These are phyloP conservation scores for Penicillium sumatraense DNA, from an alignment of 2,329 filamentous ascomycete species.

Conservation along the genomic window DNA sequence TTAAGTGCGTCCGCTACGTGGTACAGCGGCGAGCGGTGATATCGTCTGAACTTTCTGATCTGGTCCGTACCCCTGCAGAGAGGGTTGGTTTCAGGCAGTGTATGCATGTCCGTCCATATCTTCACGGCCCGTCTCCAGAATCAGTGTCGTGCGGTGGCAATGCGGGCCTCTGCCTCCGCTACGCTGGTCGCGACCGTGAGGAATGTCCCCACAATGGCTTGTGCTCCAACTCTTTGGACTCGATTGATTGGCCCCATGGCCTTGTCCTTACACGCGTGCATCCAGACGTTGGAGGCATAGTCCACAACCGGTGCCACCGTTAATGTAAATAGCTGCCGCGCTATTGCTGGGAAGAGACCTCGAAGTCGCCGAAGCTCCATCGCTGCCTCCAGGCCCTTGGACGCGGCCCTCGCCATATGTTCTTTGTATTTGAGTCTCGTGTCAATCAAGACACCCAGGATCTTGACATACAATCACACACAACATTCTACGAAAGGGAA, in stretches of 20 bases:
- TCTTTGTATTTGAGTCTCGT: too few relatives aligned
- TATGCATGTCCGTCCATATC: constrained; percentile 14
- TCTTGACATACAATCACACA: too few relatives aligned
- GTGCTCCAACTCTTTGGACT: constrained; percentile 28
- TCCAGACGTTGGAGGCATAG: constrained; percentile 28
- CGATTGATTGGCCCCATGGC: constrained; percentile 24
- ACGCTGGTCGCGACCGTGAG: constrained; percentile 29
- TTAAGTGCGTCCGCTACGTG: neutral
- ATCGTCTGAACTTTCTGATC: neutral
- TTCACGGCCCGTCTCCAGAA: constrained; percentile 26
- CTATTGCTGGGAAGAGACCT: constrained; percentile 21
- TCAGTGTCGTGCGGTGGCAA: constrained; percentile 10
- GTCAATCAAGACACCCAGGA: neutral
- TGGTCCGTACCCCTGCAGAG: neutral
- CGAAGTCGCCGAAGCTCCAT: constrained; percentile 21
- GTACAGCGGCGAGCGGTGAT: neutral
- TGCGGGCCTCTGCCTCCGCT: constrained; percentile 29
- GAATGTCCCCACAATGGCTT: constrained; percentile 30
- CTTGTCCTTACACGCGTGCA: constrained; percentile 24
- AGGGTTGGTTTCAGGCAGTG: neutral
- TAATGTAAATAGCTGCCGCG: constrained; percentile 26
- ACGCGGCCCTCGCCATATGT: constrained; percentile 19
- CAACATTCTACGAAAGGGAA: too few relatives aligned
- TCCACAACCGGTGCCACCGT: constrained; percentile 33
- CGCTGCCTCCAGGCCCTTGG: constrained; percentile 3